phyloP scores from a whole-genome alignment of 1,284 basidiomycete genomes.

The Ustilago curta region DNA sequence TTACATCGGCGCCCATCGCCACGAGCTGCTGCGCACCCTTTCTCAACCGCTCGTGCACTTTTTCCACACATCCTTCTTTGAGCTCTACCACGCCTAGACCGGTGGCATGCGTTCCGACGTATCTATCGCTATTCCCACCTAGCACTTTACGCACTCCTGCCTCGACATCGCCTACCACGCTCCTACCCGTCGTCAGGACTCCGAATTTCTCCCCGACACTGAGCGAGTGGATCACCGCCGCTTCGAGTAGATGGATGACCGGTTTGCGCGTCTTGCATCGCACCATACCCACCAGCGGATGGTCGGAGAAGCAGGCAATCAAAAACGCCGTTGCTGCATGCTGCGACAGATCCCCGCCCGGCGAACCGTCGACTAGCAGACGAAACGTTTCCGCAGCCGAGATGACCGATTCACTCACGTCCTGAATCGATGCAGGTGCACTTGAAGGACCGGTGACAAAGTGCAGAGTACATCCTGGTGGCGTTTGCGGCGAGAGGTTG shows the following conservation, averaged over 20 bases:
- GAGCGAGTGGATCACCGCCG: conserved; percentile 43
- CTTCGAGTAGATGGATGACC: conserved; percentile 50
- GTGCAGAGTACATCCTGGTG: conserved; percentile 3
- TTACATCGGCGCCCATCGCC: conserved; percentile 47
- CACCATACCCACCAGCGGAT: conserved; percentile 53
- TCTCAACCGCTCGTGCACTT: conserved; percentile 39
- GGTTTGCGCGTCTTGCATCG: conserved; percentile 21
- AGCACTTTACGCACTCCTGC: conserved; percentile 41
- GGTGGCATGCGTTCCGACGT: conserved; percentile 49
- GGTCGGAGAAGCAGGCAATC: conserved; percentile 59
- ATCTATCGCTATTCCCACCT: conserved; percentile 47
- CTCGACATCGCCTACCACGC: conserved; percentile 53
- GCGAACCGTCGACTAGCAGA: conserved; percentile 1
- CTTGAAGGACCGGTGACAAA: conserved; percentile 46
- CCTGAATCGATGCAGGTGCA: conserved; percentile 45
- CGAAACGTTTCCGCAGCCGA: conserved; percentile 47
- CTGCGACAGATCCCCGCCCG: not conserved
- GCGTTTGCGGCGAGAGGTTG: conserved; percentile 6
- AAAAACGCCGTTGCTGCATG: conserved; percentile 36
- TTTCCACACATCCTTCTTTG: conserved; percentile 19
- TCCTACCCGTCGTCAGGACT: conserved; percentile 50
- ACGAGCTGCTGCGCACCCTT: conserved; percentile 30
- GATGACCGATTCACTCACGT: conserved; percentile 29
- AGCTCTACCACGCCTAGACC: conserved; percentile 55
- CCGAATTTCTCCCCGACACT: conserved; percentile 32